phyloP scores from a whole-genome alignment of 176 grass and related monocot species.

The Hordeum marinum region DNA sequence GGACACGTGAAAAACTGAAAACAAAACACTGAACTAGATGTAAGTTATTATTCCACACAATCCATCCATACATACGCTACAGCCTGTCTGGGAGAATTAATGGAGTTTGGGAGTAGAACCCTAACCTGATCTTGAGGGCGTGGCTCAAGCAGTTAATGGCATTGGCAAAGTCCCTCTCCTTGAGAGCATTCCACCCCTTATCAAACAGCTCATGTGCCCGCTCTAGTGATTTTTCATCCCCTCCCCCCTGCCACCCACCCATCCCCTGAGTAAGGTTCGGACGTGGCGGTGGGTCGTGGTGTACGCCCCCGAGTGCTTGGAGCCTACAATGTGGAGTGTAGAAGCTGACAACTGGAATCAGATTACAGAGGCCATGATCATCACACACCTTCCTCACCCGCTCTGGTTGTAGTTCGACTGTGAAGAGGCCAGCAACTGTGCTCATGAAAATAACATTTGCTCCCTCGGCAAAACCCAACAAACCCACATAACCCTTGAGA shows the following conservation, averaged over 20 bases:
- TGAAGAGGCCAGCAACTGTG: not conserved
- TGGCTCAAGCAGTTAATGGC: slow-evolving; percentile 73
- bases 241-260: not conserved
- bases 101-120: not conserved
- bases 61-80: not conserved
- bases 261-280: not conserved
- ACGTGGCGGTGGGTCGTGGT: not conserved
- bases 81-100: not conserved
- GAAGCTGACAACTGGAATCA: not conserved
- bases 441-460: not conserved
- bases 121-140: slow-evolving; percentile 81
- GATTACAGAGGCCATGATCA: not conserved
- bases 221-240: not conserved
- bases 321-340: not conserved
- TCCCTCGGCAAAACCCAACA: not conserved
- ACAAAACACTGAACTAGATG: not conserved
- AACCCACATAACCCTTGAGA: not conserved
- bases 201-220: not conserved
- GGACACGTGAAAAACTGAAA: not conserved
- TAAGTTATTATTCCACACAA: not conserved
- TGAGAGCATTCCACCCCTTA: not conserved
- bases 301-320: not conserved
- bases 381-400: not conserved
- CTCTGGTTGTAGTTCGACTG: not conserved
- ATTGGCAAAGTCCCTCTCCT: slow-evolving; percentile 46